These are phyloP conservation scores for Iberis amara DNA, from an alignment of 441 rosid genomes.

Conservation along the genomic window DNA sequence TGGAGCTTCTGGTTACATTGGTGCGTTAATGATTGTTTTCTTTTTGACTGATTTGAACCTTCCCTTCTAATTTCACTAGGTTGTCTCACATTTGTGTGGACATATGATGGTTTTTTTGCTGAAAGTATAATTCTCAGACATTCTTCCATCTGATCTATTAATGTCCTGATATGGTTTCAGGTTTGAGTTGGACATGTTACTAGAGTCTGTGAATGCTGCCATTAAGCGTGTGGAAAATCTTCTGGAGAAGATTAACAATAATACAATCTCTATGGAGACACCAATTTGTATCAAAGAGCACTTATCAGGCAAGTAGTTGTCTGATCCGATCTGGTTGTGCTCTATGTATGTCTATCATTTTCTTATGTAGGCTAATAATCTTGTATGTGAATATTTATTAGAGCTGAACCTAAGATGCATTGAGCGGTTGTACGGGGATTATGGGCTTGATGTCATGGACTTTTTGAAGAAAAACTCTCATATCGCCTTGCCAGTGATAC, in stretches of 20 bases:
- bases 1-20: constrained; percentile 1
- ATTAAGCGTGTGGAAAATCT: constrained; percentile 77
- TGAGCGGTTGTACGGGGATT: constrained; percentile 88
- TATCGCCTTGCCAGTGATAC: constrained; percentile 82
- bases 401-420: constrained; percentile 86
- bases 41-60: not conserved
- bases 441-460: constrained; percentile 93
- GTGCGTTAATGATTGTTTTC: constrained; percentile 13
- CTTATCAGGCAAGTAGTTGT: constrained; percentile 52
- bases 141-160: constrained; percentile 22
- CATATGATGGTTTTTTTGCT: not conserved
- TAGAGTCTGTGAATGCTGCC: constrained; percentile 82
- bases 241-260: constrained; percentile 64
- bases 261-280: constrained; percentile 51
- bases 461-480: constrained; percentile 71
- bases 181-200: constrained; percentile 94
- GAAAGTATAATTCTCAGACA: not conserved
- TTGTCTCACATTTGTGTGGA: not conserved
- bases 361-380: constrained; percentile 22
- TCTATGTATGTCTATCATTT: not conserved
- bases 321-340: not conserved
- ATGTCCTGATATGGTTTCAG: constrained; percentile 41
- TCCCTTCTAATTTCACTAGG: not conserved
- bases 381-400: constrained; percentile 28
- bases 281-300: constrained; percentile 68